phyloP scores from a whole-genome alignment of 768 basidiomycete genomes.

The Clitopilus hobsonii region DNA sequence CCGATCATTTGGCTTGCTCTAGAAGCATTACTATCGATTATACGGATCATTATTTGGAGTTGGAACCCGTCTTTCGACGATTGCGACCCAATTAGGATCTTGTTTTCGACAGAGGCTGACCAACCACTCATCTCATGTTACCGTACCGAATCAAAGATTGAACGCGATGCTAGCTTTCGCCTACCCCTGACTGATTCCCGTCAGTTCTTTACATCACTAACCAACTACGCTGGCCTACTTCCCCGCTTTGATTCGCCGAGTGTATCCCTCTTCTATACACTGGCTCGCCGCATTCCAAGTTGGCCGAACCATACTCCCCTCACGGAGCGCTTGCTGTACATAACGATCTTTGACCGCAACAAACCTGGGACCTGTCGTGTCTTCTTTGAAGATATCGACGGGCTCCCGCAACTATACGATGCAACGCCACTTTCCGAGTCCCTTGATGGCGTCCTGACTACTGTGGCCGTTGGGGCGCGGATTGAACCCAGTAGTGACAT shows the following conservation, averaged over 20 bases:
- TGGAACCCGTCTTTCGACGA: slow-evolving; percentile 9
- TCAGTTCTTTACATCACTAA: neutral
- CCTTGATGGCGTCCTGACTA: no score
- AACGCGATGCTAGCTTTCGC: neutral
- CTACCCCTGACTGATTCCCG: slow-evolving; percentile 1
- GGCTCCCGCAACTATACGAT: no score
- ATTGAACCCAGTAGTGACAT: no score
- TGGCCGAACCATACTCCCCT: neutral
- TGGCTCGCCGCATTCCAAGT: neutral
- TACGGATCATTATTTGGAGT: slow-evolving; percentile 10
- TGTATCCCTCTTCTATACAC: neutral
- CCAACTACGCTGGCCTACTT: neutral
- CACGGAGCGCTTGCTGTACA: neutral
- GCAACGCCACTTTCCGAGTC: no score
- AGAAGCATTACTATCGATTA: slow-evolving; percentile 8
- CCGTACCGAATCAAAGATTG: neutral
- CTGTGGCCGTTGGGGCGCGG: no score
- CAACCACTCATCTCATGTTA: neutral
- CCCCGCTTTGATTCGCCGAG: neutral
- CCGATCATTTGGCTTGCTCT: slow-evolving; percentile 10
- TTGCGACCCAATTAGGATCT: neutral
- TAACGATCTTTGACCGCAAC: neutral
- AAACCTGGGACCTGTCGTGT: no score
- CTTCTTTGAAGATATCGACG: no score
- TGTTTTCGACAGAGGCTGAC: neutral